Evolutionary conservation across 139 green algal species (phyloP), one percentile per base, ranked within the genome.

Genomic region (Marvania coccoides): DNA sequence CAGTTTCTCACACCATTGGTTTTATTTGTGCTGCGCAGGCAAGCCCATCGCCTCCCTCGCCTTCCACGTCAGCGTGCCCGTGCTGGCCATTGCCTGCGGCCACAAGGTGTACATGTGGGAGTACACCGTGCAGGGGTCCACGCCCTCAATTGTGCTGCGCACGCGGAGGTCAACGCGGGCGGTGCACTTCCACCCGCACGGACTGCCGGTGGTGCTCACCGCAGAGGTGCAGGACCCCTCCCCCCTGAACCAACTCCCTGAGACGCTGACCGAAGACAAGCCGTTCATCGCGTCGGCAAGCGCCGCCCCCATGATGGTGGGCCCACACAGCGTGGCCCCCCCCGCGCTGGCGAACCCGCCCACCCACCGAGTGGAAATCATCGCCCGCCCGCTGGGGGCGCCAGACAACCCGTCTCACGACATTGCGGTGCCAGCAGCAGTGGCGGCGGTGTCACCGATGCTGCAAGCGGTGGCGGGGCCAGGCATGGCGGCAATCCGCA

Each of bases 131-230:
- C 45, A 51, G 30, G 51, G 38, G 29, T 55, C 39, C 34, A 33
- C 46, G 26, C 69, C 60, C 26, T 45, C 47, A 28, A 79, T 77
- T 26, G 78, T 82, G 12, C 75, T 91, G 0, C 85, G 81, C 36
- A 97, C 90, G 15, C 75, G 77, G 55, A 76, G 87, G 19, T 95
- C 87, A 1, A 78, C 96, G 72, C 78, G 90, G 1, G 90, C 90
- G 9, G 81, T 96, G 31, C 87, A 94, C 73, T 97, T 97, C 67
- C 90, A 95, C 72, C 90, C 90, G 7, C 71, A 81, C 15, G 87
- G 87, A 9, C 61, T 70, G 2, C 83, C 84, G 6, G 47, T 96
- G 8, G 61, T 97, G 24, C 73, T 96, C 19, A 93, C 88, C 1
- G 90, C 90, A 1, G 90, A 96, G 73, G 89, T 96, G 19, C 66